Evolutionary conservation across 768 basidiomycete genomes (phyloP).

Genomic region (Trametes villosa): DNA sequence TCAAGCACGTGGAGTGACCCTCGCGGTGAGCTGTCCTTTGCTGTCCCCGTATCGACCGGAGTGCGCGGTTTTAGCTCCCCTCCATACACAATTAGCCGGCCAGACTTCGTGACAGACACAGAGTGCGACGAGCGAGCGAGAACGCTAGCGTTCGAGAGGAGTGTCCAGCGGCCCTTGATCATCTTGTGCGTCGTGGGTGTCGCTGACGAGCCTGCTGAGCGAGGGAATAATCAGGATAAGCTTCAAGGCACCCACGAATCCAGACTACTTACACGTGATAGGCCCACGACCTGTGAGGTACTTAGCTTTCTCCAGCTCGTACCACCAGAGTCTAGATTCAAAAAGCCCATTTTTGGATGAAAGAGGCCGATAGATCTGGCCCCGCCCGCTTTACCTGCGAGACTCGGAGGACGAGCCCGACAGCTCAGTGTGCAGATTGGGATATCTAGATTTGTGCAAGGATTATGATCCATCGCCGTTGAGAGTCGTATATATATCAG

Average conservation of each 20-base stretch:
- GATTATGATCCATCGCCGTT: too few relatives aligned
- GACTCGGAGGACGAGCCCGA: too few relatives aligned
- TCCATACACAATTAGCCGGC: slow-evolving; percentile 43
- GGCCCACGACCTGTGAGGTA: neutral
- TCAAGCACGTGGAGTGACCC: slow-evolving; percentile 34
- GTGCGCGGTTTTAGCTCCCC: slow-evolving; percentile 49
- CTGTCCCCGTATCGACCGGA: slow-evolving; percentile 41
- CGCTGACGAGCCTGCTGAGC: neutral
- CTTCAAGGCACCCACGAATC: neutral
- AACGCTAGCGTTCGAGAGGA: slow-evolving; percentile 25
- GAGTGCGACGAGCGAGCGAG: slow-evolving; percentile 49
- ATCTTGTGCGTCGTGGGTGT: slow-evolving; percentile 3
- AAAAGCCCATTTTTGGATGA: too few relatives aligned
- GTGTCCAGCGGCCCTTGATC: slow-evolving; percentile 35
- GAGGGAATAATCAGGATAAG: neutral
- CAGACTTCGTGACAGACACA: slow-evolving; percentile 34
- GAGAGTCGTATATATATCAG: too few relatives aligned
- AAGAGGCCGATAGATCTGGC: too few relatives aligned
- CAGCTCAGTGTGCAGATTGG: too few relatives aligned
- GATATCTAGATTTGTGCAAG: too few relatives aligned
- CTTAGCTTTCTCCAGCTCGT: too few relatives aligned
- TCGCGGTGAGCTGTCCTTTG: neutral
- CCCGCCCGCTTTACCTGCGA: too few relatives aligned
- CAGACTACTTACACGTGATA: neutral
- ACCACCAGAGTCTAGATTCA: too few relatives aligned